Base-by-base conservation (phyloP, 2,329 filamentous ascomycete genomes). In the Camptophora hylomeconis region DNA sequence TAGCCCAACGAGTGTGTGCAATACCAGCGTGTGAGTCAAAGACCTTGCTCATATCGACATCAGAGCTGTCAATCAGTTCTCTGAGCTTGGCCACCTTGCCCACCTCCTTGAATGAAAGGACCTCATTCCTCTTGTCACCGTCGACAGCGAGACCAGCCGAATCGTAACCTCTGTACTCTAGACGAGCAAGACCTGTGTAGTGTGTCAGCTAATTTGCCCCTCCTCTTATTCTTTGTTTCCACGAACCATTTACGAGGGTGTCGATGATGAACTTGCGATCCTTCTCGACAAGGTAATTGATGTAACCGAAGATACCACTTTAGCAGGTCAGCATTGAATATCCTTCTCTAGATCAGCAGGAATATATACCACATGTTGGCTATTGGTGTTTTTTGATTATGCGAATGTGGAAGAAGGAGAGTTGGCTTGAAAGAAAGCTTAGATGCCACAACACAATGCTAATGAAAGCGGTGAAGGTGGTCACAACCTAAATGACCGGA, bases 211-310 rank as follows among this genome's bases (percentile, higher is more conserved):
- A 11, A 24, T 12, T 16, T 8, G 17, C 14, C 31, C 17, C 12
- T 9, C 20, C 28, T 25, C 19, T 22, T 22, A 37, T 37, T 11
- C 20, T 26, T n/a, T 5, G 17, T 27, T 20, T 38, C 29, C 21
- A 63, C 76, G 60, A 61, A 84, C 84, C 87, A 67, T 95, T 94
- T 58, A 94, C 80, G 47, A 98, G 71, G 40, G 87, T 95, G 57
- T 94, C 77, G 54, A 95, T 71, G 58, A 95, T 92, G 65, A 80
- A 92, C 63, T 82, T 86, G 58, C 89, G 75, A 67, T 95, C 87
- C 73, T 92, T 94, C 72, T 95, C 89, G 57, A 95, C 84, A 57
- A 95, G 68, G 65, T 95, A 95, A 69, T 95, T 95, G 67, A 95
- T 82, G 71, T 95, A 95, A 51, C 87, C 87, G 66, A 95, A 92